Base-by-base conservation (phyloP, 352 stramenopile genomes). In the Phytophthora pinifolia region DNA sequence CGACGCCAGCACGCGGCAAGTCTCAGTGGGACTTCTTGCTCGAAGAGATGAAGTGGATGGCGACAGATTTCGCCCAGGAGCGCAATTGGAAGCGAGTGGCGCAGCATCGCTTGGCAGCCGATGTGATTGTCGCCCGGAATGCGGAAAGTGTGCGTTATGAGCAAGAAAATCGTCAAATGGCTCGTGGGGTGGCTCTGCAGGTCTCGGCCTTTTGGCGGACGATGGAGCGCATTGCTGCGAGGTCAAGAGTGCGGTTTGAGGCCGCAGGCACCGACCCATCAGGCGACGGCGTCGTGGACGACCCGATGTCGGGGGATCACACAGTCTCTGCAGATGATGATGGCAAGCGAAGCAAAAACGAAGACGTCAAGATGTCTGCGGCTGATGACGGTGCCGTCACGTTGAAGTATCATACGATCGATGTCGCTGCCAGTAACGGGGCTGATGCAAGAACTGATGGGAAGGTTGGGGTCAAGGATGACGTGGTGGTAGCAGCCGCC, bases 21-120 rank as follows among this genome's bases (percentile, higher is more conserved):
- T 78, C 81, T 27, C 92, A 98, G 38, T 98, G 93, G 94, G 96
- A 99, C 59, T 86, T 76, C 38, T 38, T 98, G 6, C 65, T 99
- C 7, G 85, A 98, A 31, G 96, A 99, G 70, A 98, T 99, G 96
- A 74, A 83, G 57, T 98, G 96, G 92, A 90, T 99, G 79, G 89
- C 96, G 20, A 90, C 83, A 4, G 97, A 99, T 78, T 99, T 99
- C 75, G 78, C 90, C 27, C 88, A 98, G 65, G 96, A 99, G 67
- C 78, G 95, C 5, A 98, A 98, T 64, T 99, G 96, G 94, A 98
- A 98, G 41, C 73, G 70, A 10, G 79, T 83, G 29, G 49, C 83
- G 37, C 82, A 89, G 47, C 74, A 62, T 15, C 85, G 82, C 31
- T 30, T 93, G 9, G 82, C 77, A 15, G 69, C 68, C 22, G 74